A percentile compares a stretch with the other conserved stretches of the same genome.
Conservation (phyloP, 345 rosid species). For the Aurinia saxatilis region DNA sequence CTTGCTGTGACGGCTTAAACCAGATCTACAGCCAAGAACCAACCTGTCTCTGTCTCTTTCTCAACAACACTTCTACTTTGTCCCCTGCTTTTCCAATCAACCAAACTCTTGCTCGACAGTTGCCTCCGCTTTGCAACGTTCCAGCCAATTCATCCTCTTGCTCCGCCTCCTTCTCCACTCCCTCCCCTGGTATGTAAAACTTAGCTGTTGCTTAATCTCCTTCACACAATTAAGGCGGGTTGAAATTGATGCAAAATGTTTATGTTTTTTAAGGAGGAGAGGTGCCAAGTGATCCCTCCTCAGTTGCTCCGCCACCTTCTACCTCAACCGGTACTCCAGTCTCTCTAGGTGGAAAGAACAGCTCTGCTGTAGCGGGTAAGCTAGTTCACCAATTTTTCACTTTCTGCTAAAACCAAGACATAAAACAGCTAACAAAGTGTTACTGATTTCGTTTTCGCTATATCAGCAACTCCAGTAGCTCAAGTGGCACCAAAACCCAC, state of each 20-base stretch:
- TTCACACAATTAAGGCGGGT: neutral
- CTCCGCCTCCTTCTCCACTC: slow-evolving; percentile 51
- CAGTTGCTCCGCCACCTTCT: slow-evolving; percentile 38
- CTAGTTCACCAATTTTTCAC: neutral
- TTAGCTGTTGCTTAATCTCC: neutral
- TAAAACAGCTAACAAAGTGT: neutral
- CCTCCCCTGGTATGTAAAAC: neutral
- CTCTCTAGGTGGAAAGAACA: slow-evolving; percentile 33
- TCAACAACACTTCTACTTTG: slow-evolving; percentile 40
- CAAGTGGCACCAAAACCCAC: slow-evolving; percentile 41
- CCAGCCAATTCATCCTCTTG: slow-evolving; percentile 42
- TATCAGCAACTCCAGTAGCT: slow-evolving; percentile 43
- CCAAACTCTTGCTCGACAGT: slow-evolving; percentile 50
- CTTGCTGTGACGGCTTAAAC: slow-evolving; percentile 65
- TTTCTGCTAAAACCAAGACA: slow-evolving; percentile 5
- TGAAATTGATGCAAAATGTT: neutral
- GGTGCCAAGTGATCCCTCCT: slow-evolving; percentile 23
- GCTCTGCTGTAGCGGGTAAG: slow-evolving; percentile 42
- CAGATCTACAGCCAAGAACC: slow-evolving; percentile 48
- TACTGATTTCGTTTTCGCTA: neutral
- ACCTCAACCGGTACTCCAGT: too few relatives aligned
- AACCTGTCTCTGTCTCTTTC: slow-evolving; percentile 60
- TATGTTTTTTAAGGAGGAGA: slow-evolving; percentile 23
- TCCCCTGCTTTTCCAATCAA: slow-evolving; percentile 53
- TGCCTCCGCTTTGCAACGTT: slow-evolving; percentile 54